Evolutionary conservation across 495 filamentous ascomycete species (phyloP), one percentile per base, ranked within the genome.

Genomic region (Bathelium albidoporum): DNA sequence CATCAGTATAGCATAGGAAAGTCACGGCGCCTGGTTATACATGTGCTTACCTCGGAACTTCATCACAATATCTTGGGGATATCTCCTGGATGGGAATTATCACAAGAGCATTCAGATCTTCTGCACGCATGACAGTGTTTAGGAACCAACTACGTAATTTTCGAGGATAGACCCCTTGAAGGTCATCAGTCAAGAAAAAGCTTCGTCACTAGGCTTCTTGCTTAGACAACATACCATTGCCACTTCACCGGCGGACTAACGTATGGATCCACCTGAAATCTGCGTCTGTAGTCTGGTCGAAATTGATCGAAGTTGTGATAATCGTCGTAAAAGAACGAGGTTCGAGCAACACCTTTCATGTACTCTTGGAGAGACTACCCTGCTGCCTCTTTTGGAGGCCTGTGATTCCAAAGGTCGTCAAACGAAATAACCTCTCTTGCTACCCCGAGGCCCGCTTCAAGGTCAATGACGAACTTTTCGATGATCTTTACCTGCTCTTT

Each of bases 221-320:
- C n/a, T n/a, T n/a, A n/a, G n/a, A n/a, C n/a, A 41, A 41, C 62
- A 32, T 65, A 71, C 69, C 70, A 72, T 41, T 62, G 60, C 53
- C 60, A 66, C 14, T 61, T 39, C 22, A 70, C 65, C 26, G 31
- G 39, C 10, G 60, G 60, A 16, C 58, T 62, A n/a, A 69, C 62
- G 32, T 66, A 72, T 10, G 69, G 62, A 10, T n/a, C 20, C 36
- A 65, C 61, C 11, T n/a, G 3, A 61, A 34, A 59, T 32, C 24
- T 59, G 18, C 61, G 12, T 18, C 53, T 28, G 44, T 72, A 71
- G 12, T 70, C 55, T 12, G 59, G 26, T 22, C 70, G 39, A 53
- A 72, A 72, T 2, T 67, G 32, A 45, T 71, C 70, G 59, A 67
- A 69, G 16, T 45, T 34, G 43, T 72, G 70, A 53, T 69, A 72